These are phyloP conservation scores for Scolecobasidium constrictum DNA, from an alignment of 2,329 filamentous ascomycete species.

Conservation along the genomic window DNA sequence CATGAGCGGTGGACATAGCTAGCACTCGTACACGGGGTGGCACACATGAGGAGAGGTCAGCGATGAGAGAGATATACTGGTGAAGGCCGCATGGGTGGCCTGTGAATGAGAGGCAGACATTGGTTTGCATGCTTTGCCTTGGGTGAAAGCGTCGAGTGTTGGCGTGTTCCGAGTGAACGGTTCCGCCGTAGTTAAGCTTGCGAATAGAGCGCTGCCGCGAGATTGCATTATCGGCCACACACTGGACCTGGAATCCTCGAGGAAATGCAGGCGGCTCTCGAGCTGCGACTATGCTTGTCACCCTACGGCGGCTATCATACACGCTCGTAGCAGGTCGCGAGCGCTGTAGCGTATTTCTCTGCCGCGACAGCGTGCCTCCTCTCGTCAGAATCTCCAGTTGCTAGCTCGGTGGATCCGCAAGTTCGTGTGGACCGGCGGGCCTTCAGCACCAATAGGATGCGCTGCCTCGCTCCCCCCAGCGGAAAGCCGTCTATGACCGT, in stretches of 20 bases:
- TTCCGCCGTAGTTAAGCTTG: not conserved
- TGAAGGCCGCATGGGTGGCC: not conserved
- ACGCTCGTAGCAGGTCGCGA: not conserved
- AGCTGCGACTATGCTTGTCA: not conserved
- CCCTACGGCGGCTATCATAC: not conserved
- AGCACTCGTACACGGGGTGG: not conserved
- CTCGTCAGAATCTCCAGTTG: not conserved
- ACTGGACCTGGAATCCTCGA: not conserved
- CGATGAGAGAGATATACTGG: not conserved
- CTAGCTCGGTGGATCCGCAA: not conserved
- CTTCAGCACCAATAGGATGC: not conserved
- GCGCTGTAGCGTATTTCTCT: not conserved
- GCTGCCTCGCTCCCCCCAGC: not conserved
- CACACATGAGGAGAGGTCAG: not conserved
- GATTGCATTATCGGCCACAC: not conserved
- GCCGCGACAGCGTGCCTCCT: not conserved
- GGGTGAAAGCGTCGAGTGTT: not conserved
- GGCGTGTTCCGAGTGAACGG: not conserved
- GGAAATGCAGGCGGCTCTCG: not conserved
- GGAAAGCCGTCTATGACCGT: not conserved
- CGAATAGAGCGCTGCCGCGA: not conserved
- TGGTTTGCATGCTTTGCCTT: not conserved
- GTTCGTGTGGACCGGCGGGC: not conserved
- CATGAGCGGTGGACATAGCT: not conserved
- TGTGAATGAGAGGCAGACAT: not conserved